phyloP scores from a whole-genome alignment of 2,329 filamentous ascomycete genomes.

The Neonectria sp. region DNA sequence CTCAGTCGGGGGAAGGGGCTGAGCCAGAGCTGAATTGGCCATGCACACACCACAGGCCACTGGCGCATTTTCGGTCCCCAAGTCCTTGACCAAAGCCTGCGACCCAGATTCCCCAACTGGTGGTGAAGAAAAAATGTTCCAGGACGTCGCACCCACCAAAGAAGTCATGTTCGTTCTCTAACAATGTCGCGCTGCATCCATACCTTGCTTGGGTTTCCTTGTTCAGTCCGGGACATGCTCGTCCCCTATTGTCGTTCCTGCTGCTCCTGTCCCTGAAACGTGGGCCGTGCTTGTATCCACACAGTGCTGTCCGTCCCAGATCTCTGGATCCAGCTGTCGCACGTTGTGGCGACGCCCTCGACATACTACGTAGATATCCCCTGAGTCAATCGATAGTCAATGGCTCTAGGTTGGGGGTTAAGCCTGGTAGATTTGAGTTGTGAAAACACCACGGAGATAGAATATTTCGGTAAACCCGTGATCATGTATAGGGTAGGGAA shows the following conservation, averaged over 20 bases:
- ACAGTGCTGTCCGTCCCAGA: constrained; percentile 28
- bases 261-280: constrained; percentile 30
- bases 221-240: constrained; percentile 1
- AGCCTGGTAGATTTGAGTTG: background rate
- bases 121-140: background rate
- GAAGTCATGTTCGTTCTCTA: constrained; percentile 3
- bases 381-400: constrained; percentile 13
- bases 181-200: background rate
- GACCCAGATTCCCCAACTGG: background rate
- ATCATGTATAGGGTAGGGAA: background rate
- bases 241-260: constrained; percentile 12
- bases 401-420: background rate
- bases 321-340: constrained; percentile 23
- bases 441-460: no score
- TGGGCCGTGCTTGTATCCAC: constrained; percentile 24
- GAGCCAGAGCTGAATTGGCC: constrained; percentile 25
- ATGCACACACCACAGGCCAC: no score
- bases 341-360: background rate
- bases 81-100: constrained; percentile 2
- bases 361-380: background rate
- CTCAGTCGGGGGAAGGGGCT: constrained; percentile 22
- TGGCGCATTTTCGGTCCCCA: constrained; percentile 13
- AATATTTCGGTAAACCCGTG: background rate
- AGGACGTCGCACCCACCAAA: constrained; percentile 10
- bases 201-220: background rate